These are phyloP conservation scores for Kurtzmaniella cleridarum DNA, from an alignment of 805 yeast species.

Conservation along the genomic window DNA sequence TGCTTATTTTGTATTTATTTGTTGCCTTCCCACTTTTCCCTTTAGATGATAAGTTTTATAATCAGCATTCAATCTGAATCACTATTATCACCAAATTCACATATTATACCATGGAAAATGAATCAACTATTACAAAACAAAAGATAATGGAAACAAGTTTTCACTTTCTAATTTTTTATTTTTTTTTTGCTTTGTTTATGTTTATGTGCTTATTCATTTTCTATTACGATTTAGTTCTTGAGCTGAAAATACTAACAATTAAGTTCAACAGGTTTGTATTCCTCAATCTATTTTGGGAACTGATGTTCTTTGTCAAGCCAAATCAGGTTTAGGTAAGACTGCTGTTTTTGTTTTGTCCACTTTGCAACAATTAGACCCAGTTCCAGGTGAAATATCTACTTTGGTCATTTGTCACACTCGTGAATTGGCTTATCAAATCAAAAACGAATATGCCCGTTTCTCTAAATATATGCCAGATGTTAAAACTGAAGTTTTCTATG, in stretches of 20 bases:
- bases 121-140: too few relatives aligned
- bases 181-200: too few relatives aligned
- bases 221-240: too few relatives aligned
- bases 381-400: slow-evolving; percentile 93
- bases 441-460: slow-evolving; percentile 95
- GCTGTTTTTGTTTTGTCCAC: slow-evolving; percentile 96
- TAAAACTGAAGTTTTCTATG: slow-evolving; percentile 92
- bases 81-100: too few relatives aligned
- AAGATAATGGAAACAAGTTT: too few relatives aligned
- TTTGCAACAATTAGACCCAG: slow-evolving; percentile 94
- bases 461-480: slow-evolving; percentile 98
- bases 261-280: slow-evolving; percentile 95
- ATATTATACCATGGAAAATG: too few relatives aligned
- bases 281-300: slow-evolving; percentile 98
- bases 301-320: slow-evolving; percentile 97
- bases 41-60: slow-evolving; percentile 5
- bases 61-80: too few relatives aligned
- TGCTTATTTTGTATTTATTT: neutral
- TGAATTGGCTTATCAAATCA: slow-evolving; percentile 97
- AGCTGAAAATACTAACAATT: slow-evolving; percentile 12
- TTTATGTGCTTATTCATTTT: too few relatives aligned
- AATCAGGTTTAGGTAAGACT: slow-evolving; percentile 98
- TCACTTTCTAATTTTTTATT: too few relatives aligned
- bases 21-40: slow-evolving; percentile 1
- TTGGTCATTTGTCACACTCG: slow-evolving; percentile 97